Evolutionary conservation across 768 basidiomycete species (phyloP).

Genomic region (Roridomyces roridus): DNA sequence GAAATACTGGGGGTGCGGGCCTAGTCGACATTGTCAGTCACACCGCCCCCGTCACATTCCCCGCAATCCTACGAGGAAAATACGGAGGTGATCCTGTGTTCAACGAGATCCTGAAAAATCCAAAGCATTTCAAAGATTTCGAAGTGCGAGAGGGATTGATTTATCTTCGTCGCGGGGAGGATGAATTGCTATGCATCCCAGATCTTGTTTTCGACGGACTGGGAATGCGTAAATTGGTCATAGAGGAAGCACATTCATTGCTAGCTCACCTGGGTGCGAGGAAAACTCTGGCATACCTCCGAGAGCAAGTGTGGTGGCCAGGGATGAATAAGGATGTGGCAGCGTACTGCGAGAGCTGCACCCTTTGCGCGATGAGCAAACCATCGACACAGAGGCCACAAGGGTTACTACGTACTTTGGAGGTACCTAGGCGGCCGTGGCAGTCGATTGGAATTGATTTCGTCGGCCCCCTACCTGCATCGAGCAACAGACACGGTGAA

Average conservation of each 20-base stretch:
- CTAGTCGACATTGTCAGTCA: too few relatives aligned
- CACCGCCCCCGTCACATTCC: too few relatives aligned
- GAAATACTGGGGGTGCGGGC: too few relatives aligned
- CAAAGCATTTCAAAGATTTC: conserved; percentile 33
- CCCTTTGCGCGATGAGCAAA: not conserved
- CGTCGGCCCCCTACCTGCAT: conserved; percentile 32
- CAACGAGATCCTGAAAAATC: conserved; percentile 26
- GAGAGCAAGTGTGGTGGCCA: conserved; percentile 9
- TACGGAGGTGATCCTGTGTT: conserved; percentile 41
- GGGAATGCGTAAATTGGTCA: conserved; percentile 31
- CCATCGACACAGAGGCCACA: conserved; percentile 14
- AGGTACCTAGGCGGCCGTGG: conserved; percentile 31
- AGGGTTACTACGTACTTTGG: conserved; percentile 24
- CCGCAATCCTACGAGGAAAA: too few relatives aligned
- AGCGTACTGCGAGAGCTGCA: conserved; percentile 4
- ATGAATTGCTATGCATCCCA: conserved; percentile 28
- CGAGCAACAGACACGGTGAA: conserved; percentile 12
- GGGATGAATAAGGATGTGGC: conserved; percentile 11
- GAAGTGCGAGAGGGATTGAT: conserved; percentile 25
- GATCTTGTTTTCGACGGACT: conserved; percentile 19
- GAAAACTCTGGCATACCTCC: conserved; percentile 36
- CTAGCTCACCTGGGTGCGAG: conserved; percentile 39
- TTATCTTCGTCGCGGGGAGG: conserved; percentile 15
- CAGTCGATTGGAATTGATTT: conserved; percentile 41
- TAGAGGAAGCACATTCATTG: conserved; percentile 40